Evolutionary conservation across 768 basidiomycete genomes (phyloP), one percentile per base, ranked within the genome.

Genomic region (Boletellus sp.): DNA sequence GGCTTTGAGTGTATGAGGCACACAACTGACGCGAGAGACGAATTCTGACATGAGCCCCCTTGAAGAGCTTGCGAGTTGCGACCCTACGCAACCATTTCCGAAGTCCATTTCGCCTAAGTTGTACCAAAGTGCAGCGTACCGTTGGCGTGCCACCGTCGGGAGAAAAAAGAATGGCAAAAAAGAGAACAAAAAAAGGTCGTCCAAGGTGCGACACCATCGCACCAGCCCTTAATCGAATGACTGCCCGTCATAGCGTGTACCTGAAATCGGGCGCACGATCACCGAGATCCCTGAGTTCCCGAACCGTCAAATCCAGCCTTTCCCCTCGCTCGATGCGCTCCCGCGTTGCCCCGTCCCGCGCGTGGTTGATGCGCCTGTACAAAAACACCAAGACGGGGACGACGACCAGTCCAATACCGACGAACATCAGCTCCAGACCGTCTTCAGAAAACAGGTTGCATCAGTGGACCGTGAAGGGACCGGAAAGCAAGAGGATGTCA

Each of bases 181-280:
- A 8, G 11, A 28, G 2, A 28, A 8, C 2, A 28, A 4, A 28
- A 8, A 28, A 28, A 28, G 11, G 7, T 28, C 4, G 7, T 28
- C 28, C 7, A 2, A 28, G 28, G 11, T 28, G 28, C 28, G 28
- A 8, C 23, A 13, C 23, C 23, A 40, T 40, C 20, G 5, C 22
- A 40, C 20, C 2, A 22, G 20, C 11, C 17, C 22, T 22, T 28
- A 10, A 28, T 28, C 28, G 11, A 28, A 8, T 6, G 28, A 28
- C 11, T 4, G 11, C 42, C 28, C 9, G 20, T 64, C 53, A 77
- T 20, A 78, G 44, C 5, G 73, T 79, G 56, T 85, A 84, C 51
- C 80, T 68, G 58, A 85, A 84, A 60, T 81, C 81, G 2, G 81
- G 81, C 2, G 84, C 80, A 47, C 77, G 72, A 54, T 85, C 83